Conservation (phyloP, 2,329 filamentous ascomycete genomes). For the Fusarium drepaniforme region DNA sequence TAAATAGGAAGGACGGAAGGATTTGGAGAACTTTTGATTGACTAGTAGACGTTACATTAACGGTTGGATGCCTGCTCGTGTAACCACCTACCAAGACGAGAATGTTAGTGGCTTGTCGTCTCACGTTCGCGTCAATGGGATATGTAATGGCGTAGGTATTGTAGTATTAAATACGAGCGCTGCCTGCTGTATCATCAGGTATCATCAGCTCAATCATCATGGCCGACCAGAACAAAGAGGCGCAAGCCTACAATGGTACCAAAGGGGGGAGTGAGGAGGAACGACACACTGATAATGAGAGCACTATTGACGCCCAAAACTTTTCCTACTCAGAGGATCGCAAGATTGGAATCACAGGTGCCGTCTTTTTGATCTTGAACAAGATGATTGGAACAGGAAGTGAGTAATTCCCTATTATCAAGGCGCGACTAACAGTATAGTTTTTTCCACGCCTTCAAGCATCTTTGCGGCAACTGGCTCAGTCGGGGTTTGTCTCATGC, state of each 20-base stretch:
- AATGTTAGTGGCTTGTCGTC: background rate
- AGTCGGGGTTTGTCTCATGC: slow-evolving; percentile 54
- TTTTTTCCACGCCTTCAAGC: slow-evolving; percentile 67
- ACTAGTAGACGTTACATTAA: slow-evolving; percentile 1
- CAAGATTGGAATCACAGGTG: slow-evolving; percentile 65
- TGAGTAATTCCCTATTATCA: slow-evolving; percentile 44
- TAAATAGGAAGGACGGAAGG: slow-evolving; percentile 11
- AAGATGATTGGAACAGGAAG: slow-evolving; percentile 71
- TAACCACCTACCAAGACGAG: slow-evolving; percentile 1
- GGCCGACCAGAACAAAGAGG: slow-evolving; percentile 24
- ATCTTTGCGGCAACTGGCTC: slow-evolving; percentile 66
- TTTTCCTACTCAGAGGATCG: slow-evolving; percentile 55
- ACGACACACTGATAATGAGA: slow-evolving; percentile 30
- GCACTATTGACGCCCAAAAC: slow-evolving; percentile 55
- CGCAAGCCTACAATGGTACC: background rate
- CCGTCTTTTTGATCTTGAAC: slow-evolving; percentile 67
- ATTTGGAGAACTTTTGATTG: slow-evolving; percentile 4
- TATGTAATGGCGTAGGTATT: slow-evolving; percentile 8
- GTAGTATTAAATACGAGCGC: background rate
- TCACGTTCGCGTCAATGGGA: slow-evolving; percentile 8
- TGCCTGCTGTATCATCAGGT: background rate
- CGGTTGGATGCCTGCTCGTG: slow-evolving; percentile 10
- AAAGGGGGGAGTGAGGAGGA: slow-evolving; percentile 36
- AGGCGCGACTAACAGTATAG: slow-evolving; percentile 40
- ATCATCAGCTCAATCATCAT: slow-evolving; percentile 14